phyloP scores from a whole-genome alignment of 2,329 filamentous ascomycete genomes.

The Colletotrichum sp. region DNA sequence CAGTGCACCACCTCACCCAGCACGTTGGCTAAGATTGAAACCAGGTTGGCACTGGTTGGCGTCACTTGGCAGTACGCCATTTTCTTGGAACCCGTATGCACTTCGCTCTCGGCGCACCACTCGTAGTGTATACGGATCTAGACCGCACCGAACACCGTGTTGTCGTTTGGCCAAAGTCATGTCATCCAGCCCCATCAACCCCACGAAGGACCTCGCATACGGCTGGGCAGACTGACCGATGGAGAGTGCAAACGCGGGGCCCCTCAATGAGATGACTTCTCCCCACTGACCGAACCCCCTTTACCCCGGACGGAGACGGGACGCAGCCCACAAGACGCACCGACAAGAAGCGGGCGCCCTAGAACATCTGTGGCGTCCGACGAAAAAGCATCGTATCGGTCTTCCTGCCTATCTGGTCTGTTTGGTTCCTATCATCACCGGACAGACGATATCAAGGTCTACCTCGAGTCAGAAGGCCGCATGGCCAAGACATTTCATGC shows the following conservation, averaged over 20 bases:
- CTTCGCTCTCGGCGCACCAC: background rate
- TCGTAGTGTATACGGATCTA: background rate
- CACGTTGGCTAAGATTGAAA: background rate
- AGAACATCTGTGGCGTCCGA: background rate
- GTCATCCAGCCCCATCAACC: background rate
- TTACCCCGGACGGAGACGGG: conserved; percentile 1
- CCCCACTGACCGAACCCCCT: background rate
- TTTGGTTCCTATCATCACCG: background rate
- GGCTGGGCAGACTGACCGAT: background rate
- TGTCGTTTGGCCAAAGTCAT: background rate
- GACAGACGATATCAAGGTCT: background rate
- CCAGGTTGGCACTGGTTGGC: conserved; percentile 3
- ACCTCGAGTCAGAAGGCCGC: conserved; percentile 12
- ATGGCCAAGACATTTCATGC: conserved; percentile 3
- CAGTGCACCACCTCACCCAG: background rate
- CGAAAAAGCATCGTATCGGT: background rate
- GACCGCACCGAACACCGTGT: background rate
- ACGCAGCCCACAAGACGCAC: background rate
- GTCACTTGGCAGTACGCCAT: conserved; percentile 10
- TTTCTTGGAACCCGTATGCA: conserved; percentile 5
- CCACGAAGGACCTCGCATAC: background rate
- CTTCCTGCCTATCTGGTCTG: background rate
- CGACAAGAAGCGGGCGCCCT: background rate
- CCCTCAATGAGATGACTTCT: background rate
- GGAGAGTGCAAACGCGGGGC: background rate